These are phyloP conservation scores for Boeremia lycopersici DNA, from an alignment of 2,329 filamentous ascomycete genomes.

Conservation along the genomic window DNA sequence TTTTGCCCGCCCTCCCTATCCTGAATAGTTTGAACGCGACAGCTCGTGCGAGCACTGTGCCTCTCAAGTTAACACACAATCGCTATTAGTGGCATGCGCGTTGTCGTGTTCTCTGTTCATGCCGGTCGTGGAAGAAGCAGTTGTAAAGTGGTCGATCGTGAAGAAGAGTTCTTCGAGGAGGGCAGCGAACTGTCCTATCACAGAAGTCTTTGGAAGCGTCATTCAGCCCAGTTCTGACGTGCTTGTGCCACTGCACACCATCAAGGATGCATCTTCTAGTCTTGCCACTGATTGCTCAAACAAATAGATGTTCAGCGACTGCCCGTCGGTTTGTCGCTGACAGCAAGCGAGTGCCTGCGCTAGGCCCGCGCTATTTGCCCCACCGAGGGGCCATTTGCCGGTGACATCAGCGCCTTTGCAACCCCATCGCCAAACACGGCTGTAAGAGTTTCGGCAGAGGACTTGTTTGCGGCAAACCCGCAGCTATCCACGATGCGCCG, in stretches of 20 bases:
- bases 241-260: slow-evolving; percentile 11
- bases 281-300: slow-evolving; percentile 6
- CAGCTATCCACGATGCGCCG: slow-evolving; percentile 8
- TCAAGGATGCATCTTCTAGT: not conserved
- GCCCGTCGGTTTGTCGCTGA: slow-evolving; percentile 7
- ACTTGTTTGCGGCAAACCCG: slow-evolving; percentile 13
- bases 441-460: slow-evolving; percentile 8
- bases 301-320: slow-evolving; percentile 8
- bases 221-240: slow-evolving; percentile 14
- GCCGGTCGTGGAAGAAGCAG: too few relatives aligned
- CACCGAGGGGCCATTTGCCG: slow-evolving; percentile 5
- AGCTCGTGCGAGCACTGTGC: too few relatives aligned
- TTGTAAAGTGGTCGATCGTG: not conserved
- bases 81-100: too few relatives aligned
- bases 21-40: too few relatives aligned
- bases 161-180: not conserved
- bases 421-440: slow-evolving; percentile 13
- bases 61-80: too few relatives aligned
- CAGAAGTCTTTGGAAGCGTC: not conserved
- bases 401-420: slow-evolving; percentile 13
- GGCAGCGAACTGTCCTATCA: slow-evolving; percentile 7
- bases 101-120: too few relatives aligned
- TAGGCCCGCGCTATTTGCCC: slow-evolving; percentile 2
- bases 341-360: not conserved
- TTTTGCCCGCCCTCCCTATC: too few relatives aligned